Base-by-base conservation (phyloP, 352 stramenopile genomes). In the Globisporangium parvum region DNA sequence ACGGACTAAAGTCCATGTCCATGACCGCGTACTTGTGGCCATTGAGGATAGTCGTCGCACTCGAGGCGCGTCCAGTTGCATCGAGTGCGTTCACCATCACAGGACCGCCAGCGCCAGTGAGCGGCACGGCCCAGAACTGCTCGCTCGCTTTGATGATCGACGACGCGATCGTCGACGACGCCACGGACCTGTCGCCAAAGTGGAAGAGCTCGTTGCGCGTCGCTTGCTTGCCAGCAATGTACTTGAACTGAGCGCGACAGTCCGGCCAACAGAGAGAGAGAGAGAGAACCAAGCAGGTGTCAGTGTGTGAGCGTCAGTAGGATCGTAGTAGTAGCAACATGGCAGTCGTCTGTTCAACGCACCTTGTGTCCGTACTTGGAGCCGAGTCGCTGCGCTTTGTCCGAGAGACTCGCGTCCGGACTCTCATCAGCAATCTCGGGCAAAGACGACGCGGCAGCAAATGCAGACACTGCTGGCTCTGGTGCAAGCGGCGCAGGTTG, bases 351-450 rank as follows among this genome's bases (percentile, higher is more conserved):
- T 17, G 17, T 23, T 26, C 24, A 17, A 52, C 48, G 11, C 52
- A 81, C 72, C 62, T 91, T 93, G 67, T 93, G 75, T 0, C 78
- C 78, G 53, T 91, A 86, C 45, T 75, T 80, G 12, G 74, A 71
- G 14, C 79, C 73, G 8, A 93, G 77, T 18, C 79, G 77, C 47
- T 77, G 75, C 12, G 77, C 77, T 47, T 88, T 88, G 21, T 82
- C 73, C 10, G 77, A 88, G 50, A 88, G 55, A 48, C 73, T 20
- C 9, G 17, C 63, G 12, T 73, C 56, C 0, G 62, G 35, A 53
- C 21, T 70, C 54, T 53, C 41, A n/a, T 24, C 14, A 37, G 20
- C 18, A 52, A 39, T 33, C 8, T 56, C 18, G 0, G 20, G 18
- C n/a, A 5, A 35, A 15, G 21, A 47, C 18, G 4, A 11, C 9